phyloP scores from a whole-genome alignment of 1,284 basidiomycete species.

The Pholiota adiposa region DNA sequence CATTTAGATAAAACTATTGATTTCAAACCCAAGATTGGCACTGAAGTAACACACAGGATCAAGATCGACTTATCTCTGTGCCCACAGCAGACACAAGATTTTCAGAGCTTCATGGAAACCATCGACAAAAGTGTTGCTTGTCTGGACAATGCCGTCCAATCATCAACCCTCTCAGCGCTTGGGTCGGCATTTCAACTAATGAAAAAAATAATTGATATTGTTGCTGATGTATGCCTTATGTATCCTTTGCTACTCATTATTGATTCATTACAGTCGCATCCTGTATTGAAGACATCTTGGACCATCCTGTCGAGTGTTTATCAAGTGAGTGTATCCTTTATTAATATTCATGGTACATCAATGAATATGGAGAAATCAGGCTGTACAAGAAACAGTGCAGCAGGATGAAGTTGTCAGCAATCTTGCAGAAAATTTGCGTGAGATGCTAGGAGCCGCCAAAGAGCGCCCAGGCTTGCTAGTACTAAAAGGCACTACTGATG shows the following conservation, averaged over 20 bases:
- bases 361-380: too few relatives aligned
- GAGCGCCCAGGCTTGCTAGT: not conserved
- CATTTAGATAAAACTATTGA: not conserved
- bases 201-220: not conserved
- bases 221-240: not conserved
- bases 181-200: not conserved
- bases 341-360: not conserved
- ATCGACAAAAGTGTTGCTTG: not conserved
- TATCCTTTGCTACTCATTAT: not conserved
- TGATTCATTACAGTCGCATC: not conserved
- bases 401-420: not conserved
- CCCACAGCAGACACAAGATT: not conserved
- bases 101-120: not conserved
- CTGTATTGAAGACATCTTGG: not conserved
- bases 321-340: not conserved
- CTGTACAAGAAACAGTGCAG: not conserved
- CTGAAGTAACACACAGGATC: not conserved
- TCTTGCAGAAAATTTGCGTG: not conserved
- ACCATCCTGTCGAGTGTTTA: not conserved
- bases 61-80: not conserved
- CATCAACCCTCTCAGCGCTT: not conserved
- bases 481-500: not conserved
- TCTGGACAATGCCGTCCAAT: not conserved
- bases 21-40: not conserved
- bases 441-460: not conserved